Conservation (phyloP, 768 basidiomycete genomes). For the Mycena indigotica region DNA sequence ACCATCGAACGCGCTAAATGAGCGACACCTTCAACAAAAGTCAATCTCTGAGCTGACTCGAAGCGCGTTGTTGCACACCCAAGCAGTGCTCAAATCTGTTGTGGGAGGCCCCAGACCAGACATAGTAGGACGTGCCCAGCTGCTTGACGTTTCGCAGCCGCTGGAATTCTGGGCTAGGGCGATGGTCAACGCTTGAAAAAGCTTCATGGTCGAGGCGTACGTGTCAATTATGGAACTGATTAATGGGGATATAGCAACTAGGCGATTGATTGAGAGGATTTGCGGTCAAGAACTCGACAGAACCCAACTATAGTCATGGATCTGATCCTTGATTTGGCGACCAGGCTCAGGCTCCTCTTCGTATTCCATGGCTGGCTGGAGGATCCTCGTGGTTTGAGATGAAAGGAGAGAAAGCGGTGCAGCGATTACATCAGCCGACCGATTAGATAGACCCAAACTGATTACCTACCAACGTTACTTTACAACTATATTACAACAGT, state of each 20-base stretch:
- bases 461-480: no score
- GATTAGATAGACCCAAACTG: no score
- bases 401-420: no score
- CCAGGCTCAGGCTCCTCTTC: neutral
- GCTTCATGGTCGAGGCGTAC: slow-evolving; percentile 42
- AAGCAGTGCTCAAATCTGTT: slow-evolving; percentile 84
- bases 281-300: neutral
- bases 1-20: slow-evolving; percentile 70
- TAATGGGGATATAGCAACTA: slow-evolving; percentile 37
- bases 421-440: no score
- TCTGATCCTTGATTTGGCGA: slow-evolving; percentile 36
- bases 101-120: slow-evolving; percentile 79
- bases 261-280: neutral
- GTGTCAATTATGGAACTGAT: slow-evolving; percentile 61
- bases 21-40: slow-evolving; percentile 64
- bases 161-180: slow-evolving; percentile 69
- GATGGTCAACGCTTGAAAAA: neutral
- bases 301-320: slow-evolving; percentile 45
- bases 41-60: slow-evolving; percentile 4
- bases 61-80: slow-evolving; percentile 43
- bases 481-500: no score
- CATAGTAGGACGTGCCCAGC: slow-evolving; percentile 73
- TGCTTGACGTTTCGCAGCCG: slow-evolving; percentile 78
- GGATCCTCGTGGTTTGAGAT: no score
- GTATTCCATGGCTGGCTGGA: no score